Base-by-base conservation (phyloP, 2,329 filamentous ascomycete species). In the Colletotrichum melonis region DNA sequence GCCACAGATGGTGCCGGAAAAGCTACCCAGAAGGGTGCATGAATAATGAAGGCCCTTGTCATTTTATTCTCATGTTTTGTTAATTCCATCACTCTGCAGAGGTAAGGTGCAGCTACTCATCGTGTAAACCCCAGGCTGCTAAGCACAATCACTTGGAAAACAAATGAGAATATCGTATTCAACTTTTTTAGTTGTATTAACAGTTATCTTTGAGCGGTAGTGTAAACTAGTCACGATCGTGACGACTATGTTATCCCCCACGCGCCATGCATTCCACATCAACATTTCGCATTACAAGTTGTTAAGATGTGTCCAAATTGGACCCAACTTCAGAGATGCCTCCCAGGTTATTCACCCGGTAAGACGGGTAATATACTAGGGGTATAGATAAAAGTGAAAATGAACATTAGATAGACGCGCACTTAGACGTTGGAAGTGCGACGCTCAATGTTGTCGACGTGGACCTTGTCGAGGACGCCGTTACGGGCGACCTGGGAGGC, bases 401-500 rank as follows among this genome's bases (percentile, higher is more conserved):
- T 60, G 83, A 66, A 80, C 79, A 69, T 77, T 76, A 80, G 19
- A 49, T 22, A 22, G 74, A 76, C 76, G 42, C 77, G 78, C 35
- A 30, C 67, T 78, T 83, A 84, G 67, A 80, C 80, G 68, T 78
- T 77, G 57, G 80, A 79, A 73, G 76, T 76, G 42, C 78, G 78
- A 28, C 80, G 78, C 77, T 82, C 80, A 55, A 77, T 73, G 67
- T 82, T 78, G 59, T 73, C 71, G 24, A 80, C 75, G 9, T 73
- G 11, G 35, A 58, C 62, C 69, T 81, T 80, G 76, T 84, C 81
- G 5, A 80, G 69, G 76, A 80, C 77, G 6, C 80, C 77, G 59
- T 74, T 65, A 14, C 89, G 88, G 73, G 78, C 76, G 76, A 74
- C 63, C 75, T 89, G 83, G 62, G 82, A 81, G 65, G 92, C 92